Conservation (phyloP, 441 rosid genomes). For the Jatropha multifida region DNA sequence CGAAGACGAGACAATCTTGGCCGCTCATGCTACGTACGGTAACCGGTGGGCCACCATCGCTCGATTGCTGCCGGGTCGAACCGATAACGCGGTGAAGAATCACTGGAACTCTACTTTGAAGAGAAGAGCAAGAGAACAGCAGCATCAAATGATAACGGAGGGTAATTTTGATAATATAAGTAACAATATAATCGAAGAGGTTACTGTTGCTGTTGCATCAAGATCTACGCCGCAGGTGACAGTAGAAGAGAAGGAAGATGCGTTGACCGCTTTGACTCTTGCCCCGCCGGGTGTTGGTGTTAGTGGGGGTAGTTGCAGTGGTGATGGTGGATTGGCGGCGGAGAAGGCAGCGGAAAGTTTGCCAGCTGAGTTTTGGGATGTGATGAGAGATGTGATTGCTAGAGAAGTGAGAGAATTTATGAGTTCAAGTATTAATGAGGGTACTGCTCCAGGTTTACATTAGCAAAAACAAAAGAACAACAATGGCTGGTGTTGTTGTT, state of each 20-base stretch:
- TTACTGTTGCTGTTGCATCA: neutral
- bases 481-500: neutral
- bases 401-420: slow-evolving; percentile 65
- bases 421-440: slow-evolving; percentile 37
- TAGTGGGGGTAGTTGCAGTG: neutral
- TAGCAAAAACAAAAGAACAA: neutral
- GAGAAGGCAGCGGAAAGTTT: slow-evolving; percentile 30
- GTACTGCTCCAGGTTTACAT: slow-evolving; percentile 32
- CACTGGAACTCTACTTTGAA: slow-evolving; percentile 77
- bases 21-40: slow-evolving; percentile 62
- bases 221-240: slow-evolving; percentile 11
- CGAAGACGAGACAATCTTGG: slow-evolving; percentile 64
- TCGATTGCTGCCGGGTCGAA: slow-evolving; percentile 60
- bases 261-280: slow-evolving; percentile 62
- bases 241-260: slow-evolving; percentile 46
- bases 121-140: slow-evolving; percentile 42
- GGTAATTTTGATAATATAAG: neutral
- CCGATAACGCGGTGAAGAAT: slow-evolving; percentile 73
- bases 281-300: slow-evolving; percentile 54
- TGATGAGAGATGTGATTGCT: slow-evolving; percentile 65
- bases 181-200: neutral
- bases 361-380: slow-evolving; percentile 68
- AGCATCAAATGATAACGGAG: slow-evolving; percentile 14
- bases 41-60: slow-evolving; percentile 85
- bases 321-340: slow-evolving; percentile 16